phyloP scores from a whole-genome alignment of 2,329 filamentous ascomycete genomes.

The Stagonosporopsis tanaceti region DNA sequence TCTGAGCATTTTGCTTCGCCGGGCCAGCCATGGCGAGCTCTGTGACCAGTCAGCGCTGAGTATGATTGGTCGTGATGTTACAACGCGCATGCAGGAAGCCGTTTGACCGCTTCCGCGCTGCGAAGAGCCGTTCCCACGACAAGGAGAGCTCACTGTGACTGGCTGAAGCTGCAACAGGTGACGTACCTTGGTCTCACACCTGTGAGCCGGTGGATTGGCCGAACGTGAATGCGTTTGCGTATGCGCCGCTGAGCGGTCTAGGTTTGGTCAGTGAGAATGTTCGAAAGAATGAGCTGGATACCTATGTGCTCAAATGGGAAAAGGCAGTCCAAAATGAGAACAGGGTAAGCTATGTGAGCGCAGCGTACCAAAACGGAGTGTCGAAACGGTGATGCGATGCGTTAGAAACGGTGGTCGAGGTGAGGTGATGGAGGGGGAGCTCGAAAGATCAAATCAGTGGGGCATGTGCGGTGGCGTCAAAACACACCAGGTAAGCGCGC shows the following conservation, averaged over 20 bases:
- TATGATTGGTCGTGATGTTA: conserved; percentile 5
- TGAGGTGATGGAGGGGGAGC: conserved; percentile 10
- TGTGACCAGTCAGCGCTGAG: conserved; percentile 31
- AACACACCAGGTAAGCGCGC: conserved; percentile 4
- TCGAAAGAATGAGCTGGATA: conserved; percentile 17
- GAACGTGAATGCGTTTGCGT: conserved; percentile 18
- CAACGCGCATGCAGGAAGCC: not conserved
- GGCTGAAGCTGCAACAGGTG: not conserved
- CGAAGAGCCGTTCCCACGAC: not conserved
- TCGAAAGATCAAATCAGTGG: not conserved
- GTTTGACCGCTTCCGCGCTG: conserved; percentile 4
- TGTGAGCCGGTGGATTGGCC: not conserved
- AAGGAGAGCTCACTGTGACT: not conserved
- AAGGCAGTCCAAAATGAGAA: not conserved
- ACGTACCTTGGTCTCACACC: conserved; percentile 28
- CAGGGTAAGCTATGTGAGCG: not conserved
- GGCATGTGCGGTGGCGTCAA: conserved; percentile 12
- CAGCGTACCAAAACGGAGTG: conserved; percentile 10
- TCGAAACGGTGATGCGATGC: not conserved
- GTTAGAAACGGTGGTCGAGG: not conserved
- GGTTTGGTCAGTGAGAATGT: conserved; percentile 21
- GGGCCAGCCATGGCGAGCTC: conserved; percentile 49
- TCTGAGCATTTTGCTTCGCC: conserved; percentile 44
- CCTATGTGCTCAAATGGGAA: conserved; percentile 15
- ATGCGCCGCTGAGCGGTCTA: conserved; percentile 21